Evolutionary conservation across 1,139 yeast genomes (phyloP).

Genomic region (Yamadazyma blattariae): DNA sequence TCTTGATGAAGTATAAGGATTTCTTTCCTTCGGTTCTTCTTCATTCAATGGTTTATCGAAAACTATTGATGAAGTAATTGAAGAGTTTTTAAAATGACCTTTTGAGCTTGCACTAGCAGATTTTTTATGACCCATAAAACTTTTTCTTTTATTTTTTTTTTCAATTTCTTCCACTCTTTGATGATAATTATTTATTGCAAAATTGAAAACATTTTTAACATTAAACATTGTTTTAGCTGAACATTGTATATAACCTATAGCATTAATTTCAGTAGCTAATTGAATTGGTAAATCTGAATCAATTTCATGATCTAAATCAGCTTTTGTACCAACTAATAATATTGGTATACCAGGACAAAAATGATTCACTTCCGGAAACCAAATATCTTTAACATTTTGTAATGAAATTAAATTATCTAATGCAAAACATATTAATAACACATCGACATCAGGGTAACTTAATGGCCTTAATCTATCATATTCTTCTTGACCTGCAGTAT

Average conservation of each 20-base stretch:
- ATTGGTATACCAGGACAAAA: conserved; percentile 81
- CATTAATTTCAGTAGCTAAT: conserved; percentile 66
- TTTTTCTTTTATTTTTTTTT: conserved; percentile 31
- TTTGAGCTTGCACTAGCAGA: conserved; percentile 23
- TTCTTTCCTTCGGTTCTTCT: conserved; percentile 34
- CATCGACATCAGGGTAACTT: conserved; percentile 78
- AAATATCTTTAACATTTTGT: conserved; percentile 71
- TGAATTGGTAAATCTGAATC: conserved; percentile 50
- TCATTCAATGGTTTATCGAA: conserved; percentile 41
- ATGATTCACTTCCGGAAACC: conserved; percentile 85
- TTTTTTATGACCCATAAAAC: conserved; percentile 30
- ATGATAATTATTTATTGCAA: conserved; percentile 40
- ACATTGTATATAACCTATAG: conserved; percentile 76
- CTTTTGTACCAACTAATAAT: conserved; percentile 74
- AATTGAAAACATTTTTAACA: conserved; percentile 64
- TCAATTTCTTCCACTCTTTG: conserved; percentile 34
- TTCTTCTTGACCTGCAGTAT: conserved; percentile 94
- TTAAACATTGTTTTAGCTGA: conserved; percentile 72
- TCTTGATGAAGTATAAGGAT: conserved; percentile 15
- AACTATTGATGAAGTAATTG: conserved; percentile 35
- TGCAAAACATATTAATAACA: conserved; percentile 73
- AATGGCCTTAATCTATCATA: conserved; percentile 82
- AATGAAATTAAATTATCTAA: conserved; percentile 63
- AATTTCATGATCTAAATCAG: conserved; percentile 50
- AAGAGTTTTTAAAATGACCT: conserved; percentile 37